Evolutionary conservation across 805 yeast genomes (phyloP).

Genomic region (Peterozyma toletana): DNA sequence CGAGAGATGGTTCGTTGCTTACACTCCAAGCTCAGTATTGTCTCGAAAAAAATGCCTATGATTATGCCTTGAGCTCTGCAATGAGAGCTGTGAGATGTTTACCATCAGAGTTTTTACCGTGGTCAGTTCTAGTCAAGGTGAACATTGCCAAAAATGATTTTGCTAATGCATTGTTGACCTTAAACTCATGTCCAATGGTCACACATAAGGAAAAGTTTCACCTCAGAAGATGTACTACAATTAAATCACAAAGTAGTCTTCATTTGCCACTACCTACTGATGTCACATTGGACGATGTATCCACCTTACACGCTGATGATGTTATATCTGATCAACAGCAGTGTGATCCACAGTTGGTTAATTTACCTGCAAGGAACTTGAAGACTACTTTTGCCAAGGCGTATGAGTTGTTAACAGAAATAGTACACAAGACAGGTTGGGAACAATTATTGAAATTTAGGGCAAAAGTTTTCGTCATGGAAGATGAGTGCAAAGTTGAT

Average conservation of each 20-base stretch:
- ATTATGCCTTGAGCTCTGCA: slow-evolving; percentile 53
- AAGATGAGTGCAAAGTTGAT: slow-evolving; percentile 46
- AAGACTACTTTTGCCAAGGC: slow-evolving; percentile 50
- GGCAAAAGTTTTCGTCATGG: slow-evolving; percentile 64
- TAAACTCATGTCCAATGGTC: slow-evolving; percentile 80
- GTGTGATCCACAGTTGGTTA: slow-evolving; percentile 53
- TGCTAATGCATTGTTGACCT: slow-evolving; percentile 64
- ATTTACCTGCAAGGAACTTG: slow-evolving; percentile 64
- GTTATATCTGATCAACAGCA: slow-evolving; percentile 59
- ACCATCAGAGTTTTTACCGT: slow-evolving; percentile 70
- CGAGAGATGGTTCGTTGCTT: slow-evolving; percentile 49
- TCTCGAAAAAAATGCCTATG: slow-evolving; percentile 40
- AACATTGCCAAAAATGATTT: slow-evolving; percentile 59
- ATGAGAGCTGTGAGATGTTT: slow-evolving; percentile 60
- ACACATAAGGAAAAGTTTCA: slow-evolving; percentile 61
- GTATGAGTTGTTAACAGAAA: slow-evolving; percentile 55
- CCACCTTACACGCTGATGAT: slow-evolving; percentile 57
- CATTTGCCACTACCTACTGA: slow-evolving; percentile 76
- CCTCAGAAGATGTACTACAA: slow-evolving; percentile 52
- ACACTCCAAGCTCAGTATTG: slow-evolving; percentile 54
- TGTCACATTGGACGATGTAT: slow-evolving; percentile 62
- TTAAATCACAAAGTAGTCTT: slow-evolving; percentile 38
- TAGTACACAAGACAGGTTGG: slow-evolving; percentile 70
- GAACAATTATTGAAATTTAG: slow-evolving; percentile 52
- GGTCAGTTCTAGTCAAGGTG: slow-evolving; percentile 61